Base-by-base conservation (phyloP, 2,329 filamentous ascomycete species). In the Pseudovirgaria hyperparasitica region DNA sequence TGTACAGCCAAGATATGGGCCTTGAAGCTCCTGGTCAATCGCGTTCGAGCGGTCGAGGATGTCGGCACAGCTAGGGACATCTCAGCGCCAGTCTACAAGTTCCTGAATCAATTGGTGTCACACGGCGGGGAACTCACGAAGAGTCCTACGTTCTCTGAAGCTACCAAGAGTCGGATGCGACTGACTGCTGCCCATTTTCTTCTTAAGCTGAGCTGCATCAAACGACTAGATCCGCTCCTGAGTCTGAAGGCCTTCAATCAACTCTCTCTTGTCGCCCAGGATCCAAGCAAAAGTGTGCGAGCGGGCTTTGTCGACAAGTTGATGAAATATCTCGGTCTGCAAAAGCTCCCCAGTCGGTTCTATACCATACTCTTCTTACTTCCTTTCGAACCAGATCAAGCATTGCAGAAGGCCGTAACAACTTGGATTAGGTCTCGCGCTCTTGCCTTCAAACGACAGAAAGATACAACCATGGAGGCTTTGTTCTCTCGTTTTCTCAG, bases 341-440 rank as follows among this genome's bases (percentile, higher is more conserved):
- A 69, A 29, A 73, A 67, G 39, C 65, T 92, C 3, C 67, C 72
- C 2, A 61, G 67, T 9, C 75, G 87, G 7, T 98, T 92, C 64
- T 90, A 92, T 52, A 80, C 82, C 0, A 76, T 93, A 21, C 66
- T 92, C 5, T 96, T 94, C 58, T 60, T 96, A 22, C 78, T 85
- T 17, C 87, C 90, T 2, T 94, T 90, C 48, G 90, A 98, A 55
- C 90, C 87, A 0, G 69, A 73, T 19, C 49, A 59, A n/a, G 68
- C 71, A 10, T 70, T 92, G 48, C 81, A 76, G 48, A 72, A 72
- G 26, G 72, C 77, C 22, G 76, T 82, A 3, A 72, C 82, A 35
- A 93, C 82, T 0, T 98, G 90, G 86, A 72, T 96, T 26, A 76
- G 81, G 27, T 87, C 86, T 23, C 73, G 86, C 9, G 74, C 78